Evolutionary conservation across 1,284 basidiomycete genomes (phyloP).

Genomic region (Phlebopus sp.): DNA sequence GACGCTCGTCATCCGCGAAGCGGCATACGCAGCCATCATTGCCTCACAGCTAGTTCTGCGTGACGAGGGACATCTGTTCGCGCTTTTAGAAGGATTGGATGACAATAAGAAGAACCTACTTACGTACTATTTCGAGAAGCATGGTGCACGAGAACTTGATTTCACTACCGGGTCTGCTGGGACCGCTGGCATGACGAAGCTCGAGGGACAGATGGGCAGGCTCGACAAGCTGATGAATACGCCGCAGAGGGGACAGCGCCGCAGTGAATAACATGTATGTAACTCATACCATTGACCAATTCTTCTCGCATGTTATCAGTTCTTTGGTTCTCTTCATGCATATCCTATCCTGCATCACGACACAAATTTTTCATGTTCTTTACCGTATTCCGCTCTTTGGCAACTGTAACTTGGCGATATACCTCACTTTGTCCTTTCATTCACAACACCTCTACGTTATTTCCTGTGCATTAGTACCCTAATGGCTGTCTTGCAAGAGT

Average conservation of each 20-base stretch:
- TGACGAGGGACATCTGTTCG: conserved; percentile 77
- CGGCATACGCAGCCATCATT: conserved; percentile 76
- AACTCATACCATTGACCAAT: background rate
- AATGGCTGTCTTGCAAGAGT: too few species aligned
- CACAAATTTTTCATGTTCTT: conserved; percentile 10
- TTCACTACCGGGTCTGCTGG: conserved; percentile 31
- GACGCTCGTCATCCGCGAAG: conserved; percentile 75
- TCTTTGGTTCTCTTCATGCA: background rate
- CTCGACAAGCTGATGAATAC: conserved; percentile 74
- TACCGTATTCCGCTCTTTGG: conserved; percentile 6
- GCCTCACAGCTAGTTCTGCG: conserved; percentile 75
- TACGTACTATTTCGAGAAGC: conserved; percentile 83
- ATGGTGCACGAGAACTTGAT: conserved; percentile 56
- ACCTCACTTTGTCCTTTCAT: conserved; percentile 11
- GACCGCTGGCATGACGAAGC: conserved; percentile 51
- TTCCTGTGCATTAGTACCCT: background rate
- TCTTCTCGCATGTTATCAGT: background rate
- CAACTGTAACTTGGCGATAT: conserved; percentile 6
- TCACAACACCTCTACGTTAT: conserved; percentile 12
- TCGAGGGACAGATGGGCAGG: conserved; percentile 73
- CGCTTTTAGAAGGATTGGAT: conserved; percentile 72
- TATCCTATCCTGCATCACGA: background rate
- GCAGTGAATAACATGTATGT: conserved; percentile 7
- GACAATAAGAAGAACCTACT: conserved; percentile 85
- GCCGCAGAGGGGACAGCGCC: conserved; percentile 37